Evolutionary conservation across 805 yeast genomes (phyloP).

Genomic region (Pichia pseudocactophila): DNA sequence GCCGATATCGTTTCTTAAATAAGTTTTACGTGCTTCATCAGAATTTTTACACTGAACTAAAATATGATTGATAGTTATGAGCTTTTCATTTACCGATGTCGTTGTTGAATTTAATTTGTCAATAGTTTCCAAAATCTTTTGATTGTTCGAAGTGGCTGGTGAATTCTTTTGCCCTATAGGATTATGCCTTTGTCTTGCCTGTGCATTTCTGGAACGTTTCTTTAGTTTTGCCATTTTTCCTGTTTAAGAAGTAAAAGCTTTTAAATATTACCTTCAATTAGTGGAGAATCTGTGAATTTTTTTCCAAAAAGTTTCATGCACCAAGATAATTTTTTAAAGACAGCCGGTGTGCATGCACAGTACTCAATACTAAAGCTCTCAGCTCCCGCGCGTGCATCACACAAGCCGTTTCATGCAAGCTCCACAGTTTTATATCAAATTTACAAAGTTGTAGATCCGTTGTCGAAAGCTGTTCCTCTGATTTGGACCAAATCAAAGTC

Average conservation of each 20-base stretch:
- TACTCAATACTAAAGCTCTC: no score
- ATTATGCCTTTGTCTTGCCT: constrained; percentile 17
- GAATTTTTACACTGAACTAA: constrained; percentile 51
- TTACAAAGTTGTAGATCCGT: no score
- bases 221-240: constrained; percentile 62
- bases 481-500: no score
- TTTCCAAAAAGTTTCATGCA: no score
- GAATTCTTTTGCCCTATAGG: constrained; percentile 1
- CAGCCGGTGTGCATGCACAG: no score
- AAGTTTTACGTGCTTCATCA: constrained; percentile 42
- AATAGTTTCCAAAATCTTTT: constrained; percentile 60
- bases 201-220: constrained; percentile 49
- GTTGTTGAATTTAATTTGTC: constrained; percentile 47
- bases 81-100: constrained; percentile 58
- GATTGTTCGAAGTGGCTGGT: constrained; percentile 22
- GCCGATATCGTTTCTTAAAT: constrained; percentile 66
- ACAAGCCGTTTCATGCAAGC: no score
- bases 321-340: no score
- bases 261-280: not conserved
- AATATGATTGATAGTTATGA: constrained; percentile 69
- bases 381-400: no score
- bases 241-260: not conserved
- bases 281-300: no score
- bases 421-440: no score
- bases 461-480: no score